A percentile compares a stretch with the other conserved stretches of the same genome.
Conservation (phyloP, 306 rosid genomes). For the Fagus sylvatica region DNA sequence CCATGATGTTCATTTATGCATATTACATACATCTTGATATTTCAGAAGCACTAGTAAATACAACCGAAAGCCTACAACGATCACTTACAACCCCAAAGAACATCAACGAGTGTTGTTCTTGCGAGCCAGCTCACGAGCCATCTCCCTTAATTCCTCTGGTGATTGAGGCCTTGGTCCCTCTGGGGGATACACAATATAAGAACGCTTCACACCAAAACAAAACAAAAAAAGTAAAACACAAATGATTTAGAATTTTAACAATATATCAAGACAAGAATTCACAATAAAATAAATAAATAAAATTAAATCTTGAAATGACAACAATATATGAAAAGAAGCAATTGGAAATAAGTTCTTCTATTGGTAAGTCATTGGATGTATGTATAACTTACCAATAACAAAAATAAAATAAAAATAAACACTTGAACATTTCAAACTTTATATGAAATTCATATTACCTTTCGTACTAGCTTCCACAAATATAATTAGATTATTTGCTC, state of each 20-base stretch:
- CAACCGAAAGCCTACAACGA: conserved; percentile 3
- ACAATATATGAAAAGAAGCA: neutral
- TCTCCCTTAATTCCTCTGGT: conserved; percentile 78
- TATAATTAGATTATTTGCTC: no score
- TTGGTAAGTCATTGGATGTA: no score
- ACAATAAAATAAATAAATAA: neutral
- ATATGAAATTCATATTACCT: neutral
- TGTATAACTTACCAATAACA: no score
- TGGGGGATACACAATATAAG: conserved; percentile 72
- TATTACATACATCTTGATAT: neutral
- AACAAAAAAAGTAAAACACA: neutral
- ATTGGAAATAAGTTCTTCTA: no score
- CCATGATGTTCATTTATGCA: neutral
- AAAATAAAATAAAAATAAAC: no score
- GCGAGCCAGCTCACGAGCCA: conserved; percentile 72
- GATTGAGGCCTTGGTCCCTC: conserved; percentile 78
- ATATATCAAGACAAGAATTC: neutral
- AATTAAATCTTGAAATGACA: neutral
- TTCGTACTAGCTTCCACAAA: no score
- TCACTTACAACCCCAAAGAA: conserved; percentile 14
- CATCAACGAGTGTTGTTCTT: conserved; percentile 54
- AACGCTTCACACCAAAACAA: conserved; percentile 41
- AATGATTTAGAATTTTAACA: neutral
- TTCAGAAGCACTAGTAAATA: neutral
- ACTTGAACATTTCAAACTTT: no score